phyloP scores from a whole-genome alignment of 2,329 filamentous ascomycete species.

The Xenoacremonium recifei region DNA sequence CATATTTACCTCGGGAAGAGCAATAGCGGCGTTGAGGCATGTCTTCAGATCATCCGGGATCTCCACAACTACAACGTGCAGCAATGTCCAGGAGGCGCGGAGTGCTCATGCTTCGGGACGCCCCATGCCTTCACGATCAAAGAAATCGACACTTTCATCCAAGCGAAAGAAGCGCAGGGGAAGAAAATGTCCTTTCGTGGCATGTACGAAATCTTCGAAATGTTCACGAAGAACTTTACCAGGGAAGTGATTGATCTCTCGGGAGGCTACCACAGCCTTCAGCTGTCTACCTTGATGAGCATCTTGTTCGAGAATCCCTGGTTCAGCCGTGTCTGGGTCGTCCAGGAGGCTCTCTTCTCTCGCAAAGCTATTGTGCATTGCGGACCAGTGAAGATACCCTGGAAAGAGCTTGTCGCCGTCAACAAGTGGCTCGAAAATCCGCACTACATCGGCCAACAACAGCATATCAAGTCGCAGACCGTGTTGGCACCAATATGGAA shows the following conservation, averaged over 20 bases:
- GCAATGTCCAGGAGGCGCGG: conserved; percentile 1
- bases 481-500: conserved; percentile 19
- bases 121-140: background rate
- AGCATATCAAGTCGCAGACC: conserved; percentile 7
- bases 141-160: background rate
- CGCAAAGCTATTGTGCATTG: conserved; percentile 5
- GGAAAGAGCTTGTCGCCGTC: conserved; percentile 13
- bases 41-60: conserved; percentile 9
- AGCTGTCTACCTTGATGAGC: conserved; percentile 15
- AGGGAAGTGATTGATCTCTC: conserved; percentile 14
- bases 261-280: conserved; percentile 9
- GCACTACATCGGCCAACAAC: conserved; percentile 5
- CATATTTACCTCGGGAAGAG: conserved; percentile 16
- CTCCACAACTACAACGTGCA: conserved; percentile 12
- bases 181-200: conserved; percentile 5
- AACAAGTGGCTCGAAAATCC: conserved; percentile 9
- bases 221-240: conserved; percentile 6
- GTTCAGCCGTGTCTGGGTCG: conserved; percentile 15
- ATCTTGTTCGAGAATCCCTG: conserved; percentile 13
- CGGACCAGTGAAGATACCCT: background rate
- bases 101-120: conserved; percentile 9
- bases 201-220: conserved; percentile 12
- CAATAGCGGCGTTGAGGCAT: conserved; percentile 4
- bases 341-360: conserved; percentile 16
- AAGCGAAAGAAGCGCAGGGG: background rate